A percentile compares a stretch with the other conserved stretches of the same genome.
These are phyloP conservation scores for Colletotrichum destructivum DNA, from an alignment of 2,329 filamentous ascomycete species.

Conservation along the genomic window DNA sequence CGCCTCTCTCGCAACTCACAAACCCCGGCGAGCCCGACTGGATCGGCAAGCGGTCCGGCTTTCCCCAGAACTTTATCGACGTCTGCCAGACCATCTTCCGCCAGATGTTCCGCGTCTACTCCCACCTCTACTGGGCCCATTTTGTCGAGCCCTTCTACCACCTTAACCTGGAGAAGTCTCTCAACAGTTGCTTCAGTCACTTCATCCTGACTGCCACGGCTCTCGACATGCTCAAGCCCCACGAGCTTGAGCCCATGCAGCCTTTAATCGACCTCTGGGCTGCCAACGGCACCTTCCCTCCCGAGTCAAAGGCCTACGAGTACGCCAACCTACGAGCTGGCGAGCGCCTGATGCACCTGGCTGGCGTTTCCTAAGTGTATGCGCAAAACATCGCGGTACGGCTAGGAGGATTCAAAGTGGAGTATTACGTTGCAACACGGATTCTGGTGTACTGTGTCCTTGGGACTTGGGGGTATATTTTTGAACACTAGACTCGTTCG, in stretches of 20 bases:
- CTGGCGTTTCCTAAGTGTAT: conserved; percentile 47
- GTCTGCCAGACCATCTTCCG: conserved; percentile 96
- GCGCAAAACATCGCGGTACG: conserved; percentile 1
- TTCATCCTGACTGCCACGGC: conserved; percentile 86
- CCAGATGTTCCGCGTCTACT: conserved; percentile 99
- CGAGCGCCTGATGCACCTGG: conserved; percentile 70
- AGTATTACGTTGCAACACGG: not conserved
- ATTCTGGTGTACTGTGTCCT: not conserved
- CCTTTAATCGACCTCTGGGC: conserved; percentile 94
- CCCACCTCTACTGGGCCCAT: conserved; percentile 98
- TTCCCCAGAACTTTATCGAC: conserved; percentile 89
- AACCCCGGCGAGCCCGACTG: conserved; percentile 77
- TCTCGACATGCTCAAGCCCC: conserved; percentile 86
- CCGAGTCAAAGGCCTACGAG: conserved; percentile 78
- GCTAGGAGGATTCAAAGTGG: not conserved
- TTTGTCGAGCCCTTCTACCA: conserved; percentile 89
- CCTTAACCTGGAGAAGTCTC: conserved; percentile 83
- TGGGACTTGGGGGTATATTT: not conserved
- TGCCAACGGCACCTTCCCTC: conserved; percentile 88
- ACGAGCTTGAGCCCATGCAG: conserved; percentile 96
- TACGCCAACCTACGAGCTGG: conserved; percentile 75
- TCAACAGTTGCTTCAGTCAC: conserved; percentile 91
- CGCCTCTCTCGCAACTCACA: conserved; percentile 74
- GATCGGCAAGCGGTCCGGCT: conserved; percentile 93
- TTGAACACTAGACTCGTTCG: not conserved